Percentiles rank a stretch among this genome's conserved stretches.
Conservation (phyloP, 108 stramenopile species). For the Poteriospumella lacustris region DNA sequence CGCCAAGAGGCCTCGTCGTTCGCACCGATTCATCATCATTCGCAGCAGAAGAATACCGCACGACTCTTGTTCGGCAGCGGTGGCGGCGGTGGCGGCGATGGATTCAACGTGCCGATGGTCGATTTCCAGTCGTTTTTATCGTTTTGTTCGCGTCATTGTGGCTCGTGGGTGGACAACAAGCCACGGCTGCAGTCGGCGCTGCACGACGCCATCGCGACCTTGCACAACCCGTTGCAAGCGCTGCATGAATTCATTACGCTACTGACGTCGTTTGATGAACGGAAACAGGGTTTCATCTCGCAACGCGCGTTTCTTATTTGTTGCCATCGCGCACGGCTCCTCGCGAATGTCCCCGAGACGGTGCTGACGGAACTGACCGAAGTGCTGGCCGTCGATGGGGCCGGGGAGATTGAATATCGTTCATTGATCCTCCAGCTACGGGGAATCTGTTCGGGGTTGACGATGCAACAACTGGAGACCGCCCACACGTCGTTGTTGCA, state of each 20-base stretch:
- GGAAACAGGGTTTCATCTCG: neutral
- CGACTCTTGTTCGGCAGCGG: no score
- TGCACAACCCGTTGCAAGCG: neutral
- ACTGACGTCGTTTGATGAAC: constrained; percentile 12
- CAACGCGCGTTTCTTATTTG: neutral
- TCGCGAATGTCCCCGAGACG: neutral
- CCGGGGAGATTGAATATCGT: constrained; percentile 14
- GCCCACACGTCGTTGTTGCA: neutral
- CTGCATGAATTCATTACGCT: neutral
- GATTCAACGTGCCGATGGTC: neutral
- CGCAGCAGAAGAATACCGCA: no score
- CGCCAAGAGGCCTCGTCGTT: no score
- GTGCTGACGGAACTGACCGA: neutral
- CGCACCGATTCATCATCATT: no score
- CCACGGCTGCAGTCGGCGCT: neutral
- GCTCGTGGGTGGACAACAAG: neutral
- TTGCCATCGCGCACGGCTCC: neutral
- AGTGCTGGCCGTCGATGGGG: neutral
- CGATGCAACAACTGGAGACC: neutral
- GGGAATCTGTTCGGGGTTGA: neutral
- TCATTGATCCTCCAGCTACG: neutral
- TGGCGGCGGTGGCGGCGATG: no score
- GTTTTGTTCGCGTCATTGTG: constrained; percentile 18
- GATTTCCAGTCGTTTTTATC: neutral
- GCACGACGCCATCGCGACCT: neutral